phyloP scores from a whole-genome alignment of 768 basidiomycete genomes.

The Clavulina sp. region DNA sequence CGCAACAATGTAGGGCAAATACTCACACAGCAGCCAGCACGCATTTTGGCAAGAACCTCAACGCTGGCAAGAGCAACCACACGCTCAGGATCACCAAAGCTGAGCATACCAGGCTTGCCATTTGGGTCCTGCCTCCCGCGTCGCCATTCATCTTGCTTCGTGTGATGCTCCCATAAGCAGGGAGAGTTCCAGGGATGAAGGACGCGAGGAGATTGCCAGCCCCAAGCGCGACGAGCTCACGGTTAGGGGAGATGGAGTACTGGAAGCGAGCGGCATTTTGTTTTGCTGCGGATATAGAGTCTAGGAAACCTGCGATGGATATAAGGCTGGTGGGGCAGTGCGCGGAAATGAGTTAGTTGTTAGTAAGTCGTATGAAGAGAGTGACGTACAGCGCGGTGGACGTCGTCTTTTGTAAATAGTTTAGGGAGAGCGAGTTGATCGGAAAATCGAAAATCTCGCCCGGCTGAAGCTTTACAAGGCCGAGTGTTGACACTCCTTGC shows the following conservation, averaged over 20 bases:
- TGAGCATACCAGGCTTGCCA: slow-evolving; percentile 69
- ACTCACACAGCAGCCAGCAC: slow-evolving; percentile 76
- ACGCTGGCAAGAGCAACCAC: slow-evolving; percentile 73
- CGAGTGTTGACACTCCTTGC: slow-evolving; percentile 69
- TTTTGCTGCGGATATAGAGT: slow-evolving; percentile 90
- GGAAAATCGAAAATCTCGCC: slow-evolving; percentile 58
- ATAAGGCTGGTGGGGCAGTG: slow-evolving; percentile 34
- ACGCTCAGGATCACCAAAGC: slow-evolving; percentile 61
- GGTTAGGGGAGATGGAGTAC: slow-evolving; percentile 80
- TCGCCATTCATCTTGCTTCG: slow-evolving; percentile 81
- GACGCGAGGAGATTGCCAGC: slow-evolving; percentile 63
- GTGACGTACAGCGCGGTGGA: slow-evolving; percentile 57
- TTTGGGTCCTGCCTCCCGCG: slow-evolving; percentile 75
- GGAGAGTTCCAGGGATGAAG: slow-evolving; percentile 76
- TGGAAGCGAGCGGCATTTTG: slow-evolving; percentile 76
- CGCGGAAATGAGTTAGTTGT: background rate
- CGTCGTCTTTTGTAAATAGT: slow-evolving; percentile 60
- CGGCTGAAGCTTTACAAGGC: slow-evolving; percentile 45
- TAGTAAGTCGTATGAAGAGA: background rate
- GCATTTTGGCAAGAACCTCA: slow-evolving; percentile 79
- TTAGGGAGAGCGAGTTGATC: slow-evolving; percentile 36
- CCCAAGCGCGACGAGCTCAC: slow-evolving; percentile 84
- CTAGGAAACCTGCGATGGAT: slow-evolving; percentile 76
- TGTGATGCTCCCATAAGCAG: slow-evolving; percentile 87
- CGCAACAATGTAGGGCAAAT: slow-evolving; percentile 11